Evolutionary conservation across 2,329 filamentous ascomycete genomes (phyloP), one percentile per base, ranked within the genome.

Genomic region (Cladophialophora immunda): DNA sequence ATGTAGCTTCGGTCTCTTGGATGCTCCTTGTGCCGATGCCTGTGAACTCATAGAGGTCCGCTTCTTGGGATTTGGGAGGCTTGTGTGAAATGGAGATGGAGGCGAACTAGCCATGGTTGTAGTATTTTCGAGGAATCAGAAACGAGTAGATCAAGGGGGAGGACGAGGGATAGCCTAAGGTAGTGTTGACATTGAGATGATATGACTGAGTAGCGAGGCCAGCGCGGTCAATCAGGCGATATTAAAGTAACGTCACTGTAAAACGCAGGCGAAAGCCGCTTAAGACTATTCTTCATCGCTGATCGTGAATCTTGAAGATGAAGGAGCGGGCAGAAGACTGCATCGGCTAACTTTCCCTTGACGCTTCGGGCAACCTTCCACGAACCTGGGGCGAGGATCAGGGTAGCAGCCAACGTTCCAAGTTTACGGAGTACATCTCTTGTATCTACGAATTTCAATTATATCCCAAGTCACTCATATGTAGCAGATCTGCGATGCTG

Each of bases 1-100:
- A 69, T 83, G 81, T 72, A 81, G 62, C 62, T 72, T 71, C 6
- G 70, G 72, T 58, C 68, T 38, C 52, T 74, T 74, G 45, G 75
- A 71, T 55, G 70, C 72, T 55, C 76, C 67, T 19, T 74, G 74
- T 45, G 75, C 73, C 6, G 80, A 80, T 53, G 73, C 64, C 52
- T 77, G 71, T 9, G 78, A 78, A 62, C 79, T 79, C 64, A 81
- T 76, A 2, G 80, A 81, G 13, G 78, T 73, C 45, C 80, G 77
- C 72, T 81, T 81, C 59, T 80, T 76, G 5, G 79, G 75, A 58
- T 79, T 73, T 11, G 72, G 67, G 5, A 72, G 69, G 30, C 58
- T 64, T 41, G 68, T 41, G 11, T 67, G 55, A 36, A 71, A 68
- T 19, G 72, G 68, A 25, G 70, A 57, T 19, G 72, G 72, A 61